Percentiles rank a stretch among this genome's conserved stretches.
These are phyloP conservation scores for Penicillium bovifimosum DNA, from an alignment of 495 filamentous ascomycete species.

Conservation along the genomic window DNA sequence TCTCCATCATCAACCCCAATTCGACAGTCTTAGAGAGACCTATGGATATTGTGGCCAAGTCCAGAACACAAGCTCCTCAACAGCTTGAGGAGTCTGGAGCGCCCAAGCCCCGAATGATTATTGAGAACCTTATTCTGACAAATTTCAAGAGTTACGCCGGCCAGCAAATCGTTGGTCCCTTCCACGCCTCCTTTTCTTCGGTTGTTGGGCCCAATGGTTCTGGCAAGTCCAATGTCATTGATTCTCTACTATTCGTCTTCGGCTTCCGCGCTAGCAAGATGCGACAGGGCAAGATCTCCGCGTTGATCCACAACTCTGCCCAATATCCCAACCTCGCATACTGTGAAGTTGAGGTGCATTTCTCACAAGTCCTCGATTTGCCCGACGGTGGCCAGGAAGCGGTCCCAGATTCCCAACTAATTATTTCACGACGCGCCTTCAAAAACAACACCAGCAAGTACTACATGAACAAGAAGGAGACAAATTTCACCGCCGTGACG, in stretches of 20 bases:
- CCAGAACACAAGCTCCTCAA: constrained; percentile 63
- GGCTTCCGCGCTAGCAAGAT: constrained; percentile 99
- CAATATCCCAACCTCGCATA: constrained; percentile 74
- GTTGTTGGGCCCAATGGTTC: constrained; percentile 98
- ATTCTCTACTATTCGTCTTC: constrained; percentile 95
- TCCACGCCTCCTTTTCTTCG: constrained; percentile 97
- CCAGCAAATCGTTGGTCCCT: constrained; percentile 89
- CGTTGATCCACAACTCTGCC: constrained; percentile 93
- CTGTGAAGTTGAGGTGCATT: constrained; percentile 95
- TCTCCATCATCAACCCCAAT: constrained; percentile 66
- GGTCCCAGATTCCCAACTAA: constrained; percentile 73
- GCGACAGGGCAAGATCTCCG: constrained; percentile 97
- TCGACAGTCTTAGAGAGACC: constrained; percentile 76
- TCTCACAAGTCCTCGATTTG: constrained; percentile 87
- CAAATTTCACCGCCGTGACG: constrained; percentile 87
- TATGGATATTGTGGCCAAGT: constrained; percentile 92
- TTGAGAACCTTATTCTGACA: constrained; percentile 78
- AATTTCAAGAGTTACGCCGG: constrained; percentile 99
- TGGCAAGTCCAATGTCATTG: constrained; percentile 98
- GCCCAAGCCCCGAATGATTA: constrained; percentile 80
- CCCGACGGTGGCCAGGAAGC: constrained; percentile 66
- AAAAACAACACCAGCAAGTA: constrained; percentile 98
- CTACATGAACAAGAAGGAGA: constrained; percentile 84
- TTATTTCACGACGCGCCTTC: constrained; percentile 90
- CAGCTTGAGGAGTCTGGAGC: constrained; percentile 61